Base-by-base conservation (phyloP, 2,329 filamentous ascomycete genomes). In the Mycocentrospora acerina region DNA sequence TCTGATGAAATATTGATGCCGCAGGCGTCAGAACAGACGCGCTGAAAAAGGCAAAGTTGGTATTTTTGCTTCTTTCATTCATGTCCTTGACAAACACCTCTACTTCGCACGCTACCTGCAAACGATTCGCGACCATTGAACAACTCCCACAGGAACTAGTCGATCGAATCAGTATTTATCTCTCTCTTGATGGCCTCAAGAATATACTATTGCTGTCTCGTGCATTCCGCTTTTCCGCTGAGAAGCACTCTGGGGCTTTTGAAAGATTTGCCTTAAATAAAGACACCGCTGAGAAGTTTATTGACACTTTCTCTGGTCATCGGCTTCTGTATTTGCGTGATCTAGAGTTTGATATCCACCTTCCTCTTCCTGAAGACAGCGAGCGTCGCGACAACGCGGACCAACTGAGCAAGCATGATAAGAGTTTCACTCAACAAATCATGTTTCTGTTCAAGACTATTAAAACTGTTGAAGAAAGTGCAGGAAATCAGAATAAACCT, bases 121-220 rank as follows among this genome's bases (percentile, higher is more conserved):
- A 22, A 22, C 19, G 19, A 22, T 22, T 22, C 19, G 19, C 19
- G 19, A 35, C n/a, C 25, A 53, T 53, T 46, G 32, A 51, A 9
- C 34, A 12, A 2, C 30, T 50, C 10, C 46, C 46, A 12, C 42
- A 44, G 24, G 53, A 56, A 42, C 14, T 56, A 9, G 24, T 53
- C 12, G 44, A 55, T 28, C 34, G 26, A 10, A 50, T 57, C 29
- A 40, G 48, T 41, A 44, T 35, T 16, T 35, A 37, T 24, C 40
- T 57, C 7, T 4, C 3, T 9, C 22, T 11, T 10, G 28, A 46
- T 4, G 46, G 48, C 17, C 41, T 57, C 2, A 55, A 53, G 25
- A 43, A 42, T 13, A 45, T 41, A 5, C 39, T 53, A 10, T 26
- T 30, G 2, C 14, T 56, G 8, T 44, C 46, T 6, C 24, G 13